Evolutionary conservation across 2,329 filamentous ascomycete species (phyloP).

Genomic region (Cephalotrichum gorgonifer): DNA sequence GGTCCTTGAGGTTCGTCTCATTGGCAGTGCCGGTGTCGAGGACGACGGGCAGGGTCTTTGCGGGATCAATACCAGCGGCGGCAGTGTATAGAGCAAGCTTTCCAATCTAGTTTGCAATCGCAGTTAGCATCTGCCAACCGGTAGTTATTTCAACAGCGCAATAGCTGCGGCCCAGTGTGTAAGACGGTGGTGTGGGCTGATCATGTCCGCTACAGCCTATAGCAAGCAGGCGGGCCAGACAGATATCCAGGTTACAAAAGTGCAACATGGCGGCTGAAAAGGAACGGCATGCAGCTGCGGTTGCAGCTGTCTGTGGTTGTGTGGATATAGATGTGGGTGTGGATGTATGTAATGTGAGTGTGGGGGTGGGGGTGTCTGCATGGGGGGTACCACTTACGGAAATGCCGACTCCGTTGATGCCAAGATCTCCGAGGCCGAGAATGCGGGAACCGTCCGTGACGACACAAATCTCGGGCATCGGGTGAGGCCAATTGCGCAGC

Average conservation of each 20-base stretch:
- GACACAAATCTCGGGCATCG: conserved; percentile 87
- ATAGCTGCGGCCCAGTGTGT: no score
- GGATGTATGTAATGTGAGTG: background rate
- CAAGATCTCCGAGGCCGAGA: conserved; percentile 85
- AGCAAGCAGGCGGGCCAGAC: no score
- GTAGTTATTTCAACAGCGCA: no score
- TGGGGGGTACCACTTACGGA: conserved; percentile 46
- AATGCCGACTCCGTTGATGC: conserved; percentile 96
- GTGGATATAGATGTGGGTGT: background rate
- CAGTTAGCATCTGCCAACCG: conserved; percentile 15
- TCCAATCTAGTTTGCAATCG: conserved; percentile 49
- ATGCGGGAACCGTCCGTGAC: conserved; percentile 93
- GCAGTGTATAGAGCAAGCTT: conserved; percentile 93
- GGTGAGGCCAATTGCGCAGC: conserved; percentile 85
- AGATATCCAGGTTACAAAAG: no score
- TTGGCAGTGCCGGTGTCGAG: conserved; percentile 58
- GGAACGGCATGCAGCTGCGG: background rate
- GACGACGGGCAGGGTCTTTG: conserved; percentile 66
- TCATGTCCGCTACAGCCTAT: no score
- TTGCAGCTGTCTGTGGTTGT: no score
- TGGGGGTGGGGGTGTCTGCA: background rate
- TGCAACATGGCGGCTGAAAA: background rate
- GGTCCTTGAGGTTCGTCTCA: conserved; percentile 54
- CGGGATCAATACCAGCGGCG: conserved; percentile 87
- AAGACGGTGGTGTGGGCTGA: no score